A percentile compares a stretch with the other conserved stretches of the same genome.
phyloP scores from a whole-genome alignment of 2,329 filamentous ascomycete species.

The Tolypocladium capitatum region DNA sequence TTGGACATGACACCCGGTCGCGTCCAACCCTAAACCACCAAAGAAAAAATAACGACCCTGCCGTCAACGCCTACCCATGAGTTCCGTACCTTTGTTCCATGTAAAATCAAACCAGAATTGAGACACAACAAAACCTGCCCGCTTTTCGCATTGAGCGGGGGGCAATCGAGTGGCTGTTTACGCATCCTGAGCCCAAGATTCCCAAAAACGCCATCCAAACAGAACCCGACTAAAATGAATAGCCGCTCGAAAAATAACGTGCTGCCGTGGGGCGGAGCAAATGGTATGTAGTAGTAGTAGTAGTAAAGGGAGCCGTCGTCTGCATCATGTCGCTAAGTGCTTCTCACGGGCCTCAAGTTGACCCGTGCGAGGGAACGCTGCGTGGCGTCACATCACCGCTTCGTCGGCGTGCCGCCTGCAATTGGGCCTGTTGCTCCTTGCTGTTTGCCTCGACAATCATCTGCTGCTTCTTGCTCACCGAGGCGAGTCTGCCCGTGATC shows the following conservation, averaged over 20 bases:
- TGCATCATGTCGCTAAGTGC: not conserved
- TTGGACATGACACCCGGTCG: not conserved
- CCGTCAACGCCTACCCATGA: conserved; percentile 2
- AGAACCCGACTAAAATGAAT: not conserved
- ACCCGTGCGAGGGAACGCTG: conserved; percentile 36
- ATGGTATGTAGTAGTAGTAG: not conserved
- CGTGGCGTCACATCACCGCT: conserved; percentile 44
- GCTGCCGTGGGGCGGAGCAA: conserved; percentile 2
- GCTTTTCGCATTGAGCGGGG: not conserved
- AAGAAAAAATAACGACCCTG: not conserved
- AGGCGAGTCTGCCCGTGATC: conserved; percentile 41
- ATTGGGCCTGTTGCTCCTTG: conserved; percentile 31
- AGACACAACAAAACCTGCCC: not conserved
- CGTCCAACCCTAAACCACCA: not conserved
- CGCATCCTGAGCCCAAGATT: not conserved
- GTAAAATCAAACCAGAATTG: not conserved
- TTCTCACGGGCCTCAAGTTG: conserved; percentile 12
- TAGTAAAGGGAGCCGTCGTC: not conserved
- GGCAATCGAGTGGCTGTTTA: not conserved
- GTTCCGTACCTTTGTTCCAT: not conserved
- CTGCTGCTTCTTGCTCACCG: conserved; percentile 46
- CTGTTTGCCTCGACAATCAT: conserved; percentile 45
- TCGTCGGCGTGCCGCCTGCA: conserved; percentile 30
- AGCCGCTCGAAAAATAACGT: not conserved
- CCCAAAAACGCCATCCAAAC: not conserved